phyloP scores from a whole-genome alignment of 331 rosid species.

The Arachis monticola region DNA sequence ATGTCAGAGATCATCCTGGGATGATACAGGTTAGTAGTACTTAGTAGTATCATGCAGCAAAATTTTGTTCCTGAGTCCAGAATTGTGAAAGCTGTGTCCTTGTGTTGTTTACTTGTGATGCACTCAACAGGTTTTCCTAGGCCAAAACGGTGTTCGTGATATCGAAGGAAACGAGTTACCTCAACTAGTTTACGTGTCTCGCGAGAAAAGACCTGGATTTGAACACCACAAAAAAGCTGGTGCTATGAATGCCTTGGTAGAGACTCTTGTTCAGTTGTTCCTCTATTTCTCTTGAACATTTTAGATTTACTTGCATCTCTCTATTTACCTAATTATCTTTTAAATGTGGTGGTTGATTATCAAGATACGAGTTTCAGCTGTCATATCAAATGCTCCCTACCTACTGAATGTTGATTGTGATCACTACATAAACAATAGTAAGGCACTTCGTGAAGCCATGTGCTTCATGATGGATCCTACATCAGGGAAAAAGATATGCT shows the following conservation, averaged over 20 bases:
- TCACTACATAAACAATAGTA: conserved; percentile 94
- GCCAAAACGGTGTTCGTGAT: conserved; percentile 78
- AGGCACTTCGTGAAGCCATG: conserved; percentile 95
- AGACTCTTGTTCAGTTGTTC: background rate
- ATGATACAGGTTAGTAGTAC: conserved; percentile 77
- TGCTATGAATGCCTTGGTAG: conserved; percentile 93
- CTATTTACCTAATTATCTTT: conserved; percentile 9
- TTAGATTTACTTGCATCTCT: background rate
- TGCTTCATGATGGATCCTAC: conserved; percentile 99
- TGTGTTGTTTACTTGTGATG: conserved; percentile 26
- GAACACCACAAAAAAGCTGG: conserved; percentile 96
- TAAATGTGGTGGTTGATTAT: conserved; percentile 35
- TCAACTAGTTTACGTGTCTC: conserved; percentile 81
- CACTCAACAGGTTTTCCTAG: conserved; percentile 73
- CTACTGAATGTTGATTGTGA: conserved; percentile 89
- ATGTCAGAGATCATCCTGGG: conserved; percentile 94
- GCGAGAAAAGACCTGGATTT: conserved; percentile 93
- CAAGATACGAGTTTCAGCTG: conserved; percentile 85
- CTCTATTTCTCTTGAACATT: background rate
- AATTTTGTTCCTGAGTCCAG: background rate
- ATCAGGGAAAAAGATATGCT: conserved; percentile 82
- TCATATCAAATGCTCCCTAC: conserved; percentile 90
- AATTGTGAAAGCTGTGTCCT: background rate
- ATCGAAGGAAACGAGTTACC: conserved; percentile 81
- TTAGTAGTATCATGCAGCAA: conserved; percentile 1